Conservation (phyloP, 148 eudicot species). For the Camellia lanceoleosa region DNA sequence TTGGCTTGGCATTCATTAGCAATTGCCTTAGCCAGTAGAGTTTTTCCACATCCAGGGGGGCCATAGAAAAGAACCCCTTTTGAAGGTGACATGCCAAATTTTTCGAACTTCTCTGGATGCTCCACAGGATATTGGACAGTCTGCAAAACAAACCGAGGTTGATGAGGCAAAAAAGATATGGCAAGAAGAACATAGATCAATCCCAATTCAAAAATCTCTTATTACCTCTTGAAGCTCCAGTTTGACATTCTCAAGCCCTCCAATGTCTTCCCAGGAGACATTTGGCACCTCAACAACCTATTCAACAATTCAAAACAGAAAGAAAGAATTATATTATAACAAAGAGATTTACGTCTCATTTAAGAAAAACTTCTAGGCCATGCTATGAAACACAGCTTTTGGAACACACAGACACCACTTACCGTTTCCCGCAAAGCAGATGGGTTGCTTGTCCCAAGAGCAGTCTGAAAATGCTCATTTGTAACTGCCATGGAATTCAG, state of each 20-base stretch:
- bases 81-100: constrained; percentile 49
- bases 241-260: constrained; percentile 45
- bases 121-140: constrained; percentile 62
- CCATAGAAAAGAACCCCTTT: constrained; percentile 41
- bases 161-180: background rate
- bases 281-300: constrained; percentile 52
- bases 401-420: background rate
- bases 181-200: background rate
- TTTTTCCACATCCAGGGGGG: constrained; percentile 44
- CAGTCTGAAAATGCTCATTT: constrained; percentile 42
- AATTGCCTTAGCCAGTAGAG: constrained; percentile 52
- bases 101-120: constrained; percentile 51
- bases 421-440: constrained; percentile 45
- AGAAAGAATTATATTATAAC: background rate
- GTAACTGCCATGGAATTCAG: constrained; percentile 45
- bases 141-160: constrained; percentile 12
- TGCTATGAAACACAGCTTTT: background rate
- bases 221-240: constrained; percentile 45
- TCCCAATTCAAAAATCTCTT: background rate
- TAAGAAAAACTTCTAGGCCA: background rate
- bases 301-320: background rate
- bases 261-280: constrained; percentile 41
- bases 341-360: background rate
- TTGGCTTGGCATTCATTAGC: constrained; percentile 56
- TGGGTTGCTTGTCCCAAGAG: constrained; percentile 37